These are phyloP conservation scores for Globisporangium yorkense DNA, from an alignment of 352 stramenopile genomes.

Conservation along the genomic window DNA sequence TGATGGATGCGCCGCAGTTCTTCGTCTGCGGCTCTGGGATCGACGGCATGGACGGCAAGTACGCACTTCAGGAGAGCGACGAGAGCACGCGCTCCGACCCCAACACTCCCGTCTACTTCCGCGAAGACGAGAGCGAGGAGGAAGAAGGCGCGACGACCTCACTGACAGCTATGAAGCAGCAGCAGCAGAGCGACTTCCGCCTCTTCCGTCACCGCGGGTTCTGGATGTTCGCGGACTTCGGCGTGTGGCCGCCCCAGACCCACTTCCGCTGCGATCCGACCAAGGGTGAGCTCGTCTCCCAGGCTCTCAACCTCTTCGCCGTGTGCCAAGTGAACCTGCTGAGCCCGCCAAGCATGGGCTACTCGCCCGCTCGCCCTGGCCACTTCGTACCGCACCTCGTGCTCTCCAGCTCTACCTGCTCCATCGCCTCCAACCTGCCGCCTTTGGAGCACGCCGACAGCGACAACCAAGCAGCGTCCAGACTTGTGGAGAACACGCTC, in stretches of 20 bases:
- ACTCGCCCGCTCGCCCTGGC: constrained; percentile 21
- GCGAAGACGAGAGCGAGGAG: constrained; percentile 28
- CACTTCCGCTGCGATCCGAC: constrained; percentile 61
- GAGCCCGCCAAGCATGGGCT: constrained; percentile 32
- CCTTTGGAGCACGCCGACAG: not conserved
- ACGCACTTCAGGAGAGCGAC: constrained; percentile 23
- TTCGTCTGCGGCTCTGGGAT: constrained; percentile 50
- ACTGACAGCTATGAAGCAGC: not conserved
- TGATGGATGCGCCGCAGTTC: constrained; percentile 18
- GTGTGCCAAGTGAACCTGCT: constrained; percentile 27
- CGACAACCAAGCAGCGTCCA: not conserved
- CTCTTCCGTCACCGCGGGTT: constrained; percentile 59
- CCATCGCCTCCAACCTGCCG: not conserved
- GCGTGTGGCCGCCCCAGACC: constrained; percentile 43
- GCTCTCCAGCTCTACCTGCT: constrained; percentile 9
- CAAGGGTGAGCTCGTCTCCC: constrained; percentile 16
- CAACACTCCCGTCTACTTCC: constrained; percentile 35
- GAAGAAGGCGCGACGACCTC: not conserved
- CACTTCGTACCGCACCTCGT: constrained; percentile 15
- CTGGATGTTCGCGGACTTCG: constrained; percentile 61
- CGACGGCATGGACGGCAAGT: constrained; percentile 46
- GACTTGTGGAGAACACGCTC: not conserved
- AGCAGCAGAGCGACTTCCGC: constrained; percentile 31
- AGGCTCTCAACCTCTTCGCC: constrained; percentile 9
- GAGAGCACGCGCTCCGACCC: constrained; percentile 21